Conservation (phyloP, 495 filamentous ascomycete species). For the Venustampulla echinocandica region DNA sequence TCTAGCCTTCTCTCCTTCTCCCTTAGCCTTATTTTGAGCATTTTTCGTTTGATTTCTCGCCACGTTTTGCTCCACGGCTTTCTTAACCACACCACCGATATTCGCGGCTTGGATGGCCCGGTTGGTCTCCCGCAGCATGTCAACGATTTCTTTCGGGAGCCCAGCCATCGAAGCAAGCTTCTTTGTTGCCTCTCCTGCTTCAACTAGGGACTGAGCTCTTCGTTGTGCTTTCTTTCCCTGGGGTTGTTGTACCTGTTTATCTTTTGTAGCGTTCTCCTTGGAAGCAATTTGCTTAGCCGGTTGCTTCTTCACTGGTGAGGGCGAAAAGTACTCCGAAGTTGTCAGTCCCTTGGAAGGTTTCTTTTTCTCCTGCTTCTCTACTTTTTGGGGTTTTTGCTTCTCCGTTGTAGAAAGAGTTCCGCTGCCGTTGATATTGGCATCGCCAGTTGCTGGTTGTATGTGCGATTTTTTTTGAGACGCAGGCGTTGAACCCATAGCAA, state of each 20-base stretch:
- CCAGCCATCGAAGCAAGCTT: neutral
- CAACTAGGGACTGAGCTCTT: too few species aligned
- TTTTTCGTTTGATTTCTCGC: neutral
- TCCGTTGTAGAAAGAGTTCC: too few species aligned
- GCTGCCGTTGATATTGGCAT: too few species aligned
- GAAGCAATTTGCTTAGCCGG: neutral
- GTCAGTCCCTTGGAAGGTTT: too few species aligned
- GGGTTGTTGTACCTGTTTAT: neutral
- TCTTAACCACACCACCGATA: neutral
- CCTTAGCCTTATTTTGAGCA: constrained; percentile 1
- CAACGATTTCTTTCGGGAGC: neutral
- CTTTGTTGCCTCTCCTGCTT: neutral
- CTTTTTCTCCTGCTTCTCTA: too few species aligned
- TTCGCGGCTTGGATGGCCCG: neutral
- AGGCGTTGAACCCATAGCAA: too few species aligned
- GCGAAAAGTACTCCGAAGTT: too few species aligned
- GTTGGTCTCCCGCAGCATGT: neutral
- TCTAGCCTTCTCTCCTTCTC: neutral
- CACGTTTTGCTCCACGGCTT: neutral
- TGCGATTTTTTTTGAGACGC: too few species aligned
- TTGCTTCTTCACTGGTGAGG: too few species aligned
- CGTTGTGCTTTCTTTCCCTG: neutral
- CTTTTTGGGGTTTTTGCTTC: too few species aligned
- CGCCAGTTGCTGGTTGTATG: too few species aligned
- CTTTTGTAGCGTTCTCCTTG: neutral